Evolutionary conservation across 805 yeast genomes (phyloP).

Genomic region (Candida tibetensis): DNA sequence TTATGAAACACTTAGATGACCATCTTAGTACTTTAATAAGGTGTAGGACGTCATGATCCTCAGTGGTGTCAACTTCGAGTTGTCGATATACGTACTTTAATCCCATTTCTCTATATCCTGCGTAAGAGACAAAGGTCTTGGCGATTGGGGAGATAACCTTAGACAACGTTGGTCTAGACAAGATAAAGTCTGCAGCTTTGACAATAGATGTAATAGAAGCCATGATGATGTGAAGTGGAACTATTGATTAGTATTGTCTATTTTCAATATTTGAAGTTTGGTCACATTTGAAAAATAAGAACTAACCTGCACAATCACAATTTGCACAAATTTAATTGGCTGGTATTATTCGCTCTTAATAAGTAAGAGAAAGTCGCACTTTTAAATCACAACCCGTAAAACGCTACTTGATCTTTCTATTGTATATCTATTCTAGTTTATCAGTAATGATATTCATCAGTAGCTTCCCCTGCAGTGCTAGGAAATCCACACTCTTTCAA

Average conservation of each 20-base stretch:
- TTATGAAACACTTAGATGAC: too few species aligned
- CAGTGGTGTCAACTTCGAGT: background rate
- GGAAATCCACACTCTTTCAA: constrained; percentile 67
- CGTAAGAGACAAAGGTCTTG: constrained; percentile 61
- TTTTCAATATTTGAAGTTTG: background rate
- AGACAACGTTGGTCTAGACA: constrained; percentile 75
- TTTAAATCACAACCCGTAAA: too few species aligned
- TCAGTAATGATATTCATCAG: constrained; percentile 64
- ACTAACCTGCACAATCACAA: constrained; percentile 12
- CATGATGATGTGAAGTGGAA: too few species aligned
- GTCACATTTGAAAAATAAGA: constrained; percentile 1
- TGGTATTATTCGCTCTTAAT: constrained; percentile 1
- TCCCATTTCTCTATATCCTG: constrained; percentile 96
- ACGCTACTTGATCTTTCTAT: too few species aligned
- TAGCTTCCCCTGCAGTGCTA: constrained; percentile 51
- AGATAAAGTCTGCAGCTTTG: constrained; percentile 73
- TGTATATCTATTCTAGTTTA: background rate
- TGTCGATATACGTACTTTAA: constrained; percentile 47
- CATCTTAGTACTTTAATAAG: too few species aligned
- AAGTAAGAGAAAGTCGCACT: background rate
- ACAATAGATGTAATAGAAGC: constrained; percentile 66
- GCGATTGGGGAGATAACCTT: constrained; percentile 79
- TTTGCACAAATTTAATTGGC: constrained; percentile 27
- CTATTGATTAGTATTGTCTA: too few species aligned
- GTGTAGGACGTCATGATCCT: background rate